Percentiles rank a stretch among this genome's conserved stretches.
phyloP scores from a whole-genome alignment of 2,329 filamentous ascomycete genomes.

The Nemania bipapillata region DNA sequence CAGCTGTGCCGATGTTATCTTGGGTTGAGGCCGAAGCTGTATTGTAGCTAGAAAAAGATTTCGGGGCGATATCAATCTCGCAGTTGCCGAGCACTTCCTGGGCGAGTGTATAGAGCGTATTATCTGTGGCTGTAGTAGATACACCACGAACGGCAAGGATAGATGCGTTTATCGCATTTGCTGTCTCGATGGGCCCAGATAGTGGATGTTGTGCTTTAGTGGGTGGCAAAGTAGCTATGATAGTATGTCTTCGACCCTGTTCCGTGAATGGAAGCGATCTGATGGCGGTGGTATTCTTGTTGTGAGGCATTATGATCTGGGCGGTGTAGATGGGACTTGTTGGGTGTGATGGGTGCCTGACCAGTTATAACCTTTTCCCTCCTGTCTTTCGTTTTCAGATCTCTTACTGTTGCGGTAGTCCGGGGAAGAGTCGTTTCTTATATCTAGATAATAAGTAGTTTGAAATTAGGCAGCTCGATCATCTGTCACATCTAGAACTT shows the following conservation, averaged over 20 bases:
- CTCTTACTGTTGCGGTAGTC: not conserved
- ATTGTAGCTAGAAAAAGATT: not conserved
- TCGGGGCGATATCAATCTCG: not conserved
- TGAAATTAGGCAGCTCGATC: not conserved
- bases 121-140: constrained; percentile 28
- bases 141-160: constrained; percentile 38
- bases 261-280: not conserved
- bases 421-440: not conserved
- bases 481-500: not conserved
- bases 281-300: not conserved
- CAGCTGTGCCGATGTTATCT: not conserved
- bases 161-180: constrained; percentile 21
- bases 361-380: too few relatives aligned
- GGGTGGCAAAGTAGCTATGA: constrained; percentile 11
- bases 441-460: not conserved
- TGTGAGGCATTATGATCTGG: not conserved
- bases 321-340: not conserved
- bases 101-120: constrained; percentile 26
- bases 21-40: not conserved
- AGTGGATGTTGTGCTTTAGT: not conserved
- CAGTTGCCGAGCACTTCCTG: not conserved
- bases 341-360: not conserved
- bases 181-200: not conserved
- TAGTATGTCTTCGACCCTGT: not conserved
- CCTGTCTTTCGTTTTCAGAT: too few relatives aligned